These are phyloP conservation scores for Stenocarpella maydis DNA, from an alignment of 2,329 filamentous ascomycete genomes.

Conservation along the genomic window DNA sequence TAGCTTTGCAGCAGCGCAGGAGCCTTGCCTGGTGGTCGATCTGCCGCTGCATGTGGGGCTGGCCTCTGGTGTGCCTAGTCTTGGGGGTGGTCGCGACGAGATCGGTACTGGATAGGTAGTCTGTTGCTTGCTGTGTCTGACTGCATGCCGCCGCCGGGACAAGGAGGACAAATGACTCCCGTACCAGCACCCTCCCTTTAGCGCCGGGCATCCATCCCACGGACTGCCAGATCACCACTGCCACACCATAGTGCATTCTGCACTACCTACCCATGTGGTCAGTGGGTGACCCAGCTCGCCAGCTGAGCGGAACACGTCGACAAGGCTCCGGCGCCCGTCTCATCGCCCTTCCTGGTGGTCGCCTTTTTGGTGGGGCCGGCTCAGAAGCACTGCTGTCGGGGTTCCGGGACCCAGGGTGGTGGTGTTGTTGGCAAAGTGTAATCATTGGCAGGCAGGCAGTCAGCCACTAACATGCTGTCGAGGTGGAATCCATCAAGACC, in stretches of 20 bases:
- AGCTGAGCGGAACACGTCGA: slow-evolving; percentile 18
- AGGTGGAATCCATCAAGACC: slow-evolving; percentile 11
- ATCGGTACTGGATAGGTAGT: not conserved
- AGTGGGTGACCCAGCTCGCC: slow-evolving; percentile 18
- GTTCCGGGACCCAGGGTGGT: not conserved
- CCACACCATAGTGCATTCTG: slow-evolving; percentile 22
- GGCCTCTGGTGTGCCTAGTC: slow-evolving; percentile 12
- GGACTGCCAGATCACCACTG: slow-evolving; percentile 13
- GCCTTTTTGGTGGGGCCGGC: slow-evolving; percentile 15
- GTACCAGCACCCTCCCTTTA: not conserved
- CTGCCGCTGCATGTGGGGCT: slow-evolving; percentile 24
- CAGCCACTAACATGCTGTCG: not conserved
- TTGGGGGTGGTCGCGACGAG: not conserved
- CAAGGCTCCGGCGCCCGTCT: slow-evolving; percentile 18
- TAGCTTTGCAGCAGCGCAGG: slow-evolving; percentile 19
- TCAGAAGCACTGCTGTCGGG: not conserved
- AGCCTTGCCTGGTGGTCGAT: slow-evolving; percentile 30
- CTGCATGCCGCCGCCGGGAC: slow-evolving; percentile 16
- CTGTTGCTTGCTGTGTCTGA: slow-evolving; percentile 13
- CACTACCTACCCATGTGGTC: not conserved
- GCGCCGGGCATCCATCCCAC: not conserved
- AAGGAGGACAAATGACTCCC: not conserved
- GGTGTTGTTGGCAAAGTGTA: slow-evolving; percentile 19
- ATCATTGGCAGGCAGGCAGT: not conserved
- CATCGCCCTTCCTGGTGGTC: not conserved